Evolutionary conservation across 208 protist genomes (phyloP).

Genomic region (Jaenimonas drosophilae): DNA sequence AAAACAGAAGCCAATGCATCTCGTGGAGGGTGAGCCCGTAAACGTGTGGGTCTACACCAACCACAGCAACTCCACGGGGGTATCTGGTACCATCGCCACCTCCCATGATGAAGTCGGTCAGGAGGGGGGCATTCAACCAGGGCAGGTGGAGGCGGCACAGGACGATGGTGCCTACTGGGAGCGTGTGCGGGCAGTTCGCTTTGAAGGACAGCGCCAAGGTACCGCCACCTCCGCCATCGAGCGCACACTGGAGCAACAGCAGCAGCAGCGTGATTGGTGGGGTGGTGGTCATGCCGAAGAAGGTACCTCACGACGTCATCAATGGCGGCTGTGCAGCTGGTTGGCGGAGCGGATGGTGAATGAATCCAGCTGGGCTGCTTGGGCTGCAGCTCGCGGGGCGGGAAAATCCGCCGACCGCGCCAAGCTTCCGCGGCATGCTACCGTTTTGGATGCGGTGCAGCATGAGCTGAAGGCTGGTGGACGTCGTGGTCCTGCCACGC

Average conservation of each 20-base stretch:
- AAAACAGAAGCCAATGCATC: too few relatives aligned
- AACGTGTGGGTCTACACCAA: too few relatives aligned
- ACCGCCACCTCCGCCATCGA: background rate
- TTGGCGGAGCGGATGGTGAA: constrained; percentile 63
- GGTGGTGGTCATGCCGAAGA: background rate
- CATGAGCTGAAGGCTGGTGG: background rate
- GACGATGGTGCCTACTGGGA: too few relatives aligned
- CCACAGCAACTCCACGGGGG: too few relatives aligned
- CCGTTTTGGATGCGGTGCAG: constrained; percentile 7
- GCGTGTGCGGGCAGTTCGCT: background rate
- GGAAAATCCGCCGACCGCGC: background rate
- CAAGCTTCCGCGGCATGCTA: constrained; percentile 3
- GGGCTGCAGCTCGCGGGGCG: background rate
- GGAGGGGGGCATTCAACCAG: too few relatives aligned
- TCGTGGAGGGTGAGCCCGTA: too few relatives aligned
- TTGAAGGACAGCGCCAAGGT: background rate
- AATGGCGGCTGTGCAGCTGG: constrained; percentile 47
- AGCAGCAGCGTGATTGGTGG: background rate
- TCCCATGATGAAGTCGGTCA: too few relatives aligned
- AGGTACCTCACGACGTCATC: constrained; percentile 2
- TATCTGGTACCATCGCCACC: too few relatives aligned
- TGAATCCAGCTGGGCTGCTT: constrained; percentile 43
- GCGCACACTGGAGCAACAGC: too few relatives aligned
- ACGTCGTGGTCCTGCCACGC: constrained; percentile 1
- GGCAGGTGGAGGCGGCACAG: too few relatives aligned